Percentiles rank a stretch among this genome's conserved stretches.
Conservation (phyloP, 176 grass and related monocot genomes). For the Phoenix roebelenii region DNA sequence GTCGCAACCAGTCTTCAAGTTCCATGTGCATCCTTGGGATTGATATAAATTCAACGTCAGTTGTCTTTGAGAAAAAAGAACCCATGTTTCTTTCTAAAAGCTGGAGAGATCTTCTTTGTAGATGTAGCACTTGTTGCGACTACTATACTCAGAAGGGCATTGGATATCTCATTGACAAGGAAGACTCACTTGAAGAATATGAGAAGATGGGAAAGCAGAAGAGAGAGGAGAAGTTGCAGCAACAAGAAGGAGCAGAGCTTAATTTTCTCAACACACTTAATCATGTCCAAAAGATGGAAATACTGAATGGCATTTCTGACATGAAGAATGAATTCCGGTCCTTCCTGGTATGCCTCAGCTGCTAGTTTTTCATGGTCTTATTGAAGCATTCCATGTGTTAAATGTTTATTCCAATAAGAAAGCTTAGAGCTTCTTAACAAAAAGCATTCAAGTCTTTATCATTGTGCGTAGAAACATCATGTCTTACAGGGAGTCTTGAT, state of each 20-base stretch:
- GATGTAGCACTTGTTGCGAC: slow-evolving; percentile 47
- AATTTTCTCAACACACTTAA: slow-evolving; percentile 76
- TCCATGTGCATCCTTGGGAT: slow-evolving; percentile 48
- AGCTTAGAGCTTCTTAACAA: too few relatives aligned
- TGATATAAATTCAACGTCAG: slow-evolving; percentile 40
- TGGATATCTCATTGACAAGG: slow-evolving; percentile 62
- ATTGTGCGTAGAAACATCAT: too few relatives aligned
- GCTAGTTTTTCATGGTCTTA: too few relatives aligned
- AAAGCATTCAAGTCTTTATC: too few relatives aligned
- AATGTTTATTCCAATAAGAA: too few relatives aligned
- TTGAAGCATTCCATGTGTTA: too few relatives aligned
- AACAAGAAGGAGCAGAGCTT: slow-evolving; percentile 78
- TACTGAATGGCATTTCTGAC: slow-evolving; percentile 77
- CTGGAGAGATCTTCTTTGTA: slow-evolving; percentile 81
- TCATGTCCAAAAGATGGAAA: slow-evolving; percentile 96
- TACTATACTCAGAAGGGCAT: slow-evolving; percentile 47
- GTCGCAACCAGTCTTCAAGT: slow-evolving; percentile 14
- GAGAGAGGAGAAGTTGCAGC: slow-evolving; percentile 82
- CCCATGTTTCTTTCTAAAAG: slow-evolving; percentile 74
- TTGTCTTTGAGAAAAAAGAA: slow-evolving; percentile 30
- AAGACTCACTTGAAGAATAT: slow-evolving; percentile 89
- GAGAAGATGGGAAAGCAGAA: slow-evolving; percentile 76
- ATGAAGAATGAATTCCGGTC: slow-evolving; percentile 82
- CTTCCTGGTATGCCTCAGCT: slow-evolving; percentile 59
- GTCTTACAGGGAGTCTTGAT: too few relatives aligned